Base-by-base conservation (phyloP, 176 grass and related monocot genomes). In the Avena sativa region DNA sequence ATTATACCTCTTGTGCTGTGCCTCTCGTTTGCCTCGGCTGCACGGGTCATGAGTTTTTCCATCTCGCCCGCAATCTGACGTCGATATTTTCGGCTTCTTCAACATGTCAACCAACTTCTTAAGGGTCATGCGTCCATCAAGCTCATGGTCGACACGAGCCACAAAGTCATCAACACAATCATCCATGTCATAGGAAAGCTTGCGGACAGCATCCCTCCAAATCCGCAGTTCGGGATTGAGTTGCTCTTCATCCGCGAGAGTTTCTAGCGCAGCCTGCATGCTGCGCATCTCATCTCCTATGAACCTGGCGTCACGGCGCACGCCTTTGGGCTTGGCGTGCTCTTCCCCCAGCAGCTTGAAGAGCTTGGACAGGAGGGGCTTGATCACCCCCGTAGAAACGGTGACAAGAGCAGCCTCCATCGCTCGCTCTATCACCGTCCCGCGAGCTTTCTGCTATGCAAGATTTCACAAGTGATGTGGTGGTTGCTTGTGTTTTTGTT, bases 181-280 rank as follows among this genome's bases (percentile, higher is more conserved):
- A 4, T 72, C 69, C 69, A 72, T 72, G 69, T 72, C 69, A 72
- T 72, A 72, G 4, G 69, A 72, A 21, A 72, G 69, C 69, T 72
- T 40, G 20, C 40, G 40, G 20, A 72, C 69, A 72, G 2, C 69
- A 47, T 72, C 69, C 69, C 69, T 44, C 69, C 69, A 72, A 47
- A 72, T 47, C 12, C 69, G 40, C 69, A 46, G 19, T 40, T n/a
- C 19, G 9, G 38, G 69, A 46, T 72, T 40, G 4, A 72, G 69
- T 13, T 72, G 40, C 43, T 72, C 69, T 19, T 36, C 30, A 47
- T 74, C 71, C 12, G 44, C 44, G 6, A 74, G 71, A 12, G 44
- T 23, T 5, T 74, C 43, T 12, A 73, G 70, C 44, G 5, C 1
- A 14, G 43, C 43, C 40, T 65, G n/a, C 70, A 73, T 48, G 43